Evolutionary conservation across 2,329 filamentous ascomycete genomes (phyloP), one percentile per base, ranked within the genome.

Genomic region (Monosporascus sp.): DNA sequence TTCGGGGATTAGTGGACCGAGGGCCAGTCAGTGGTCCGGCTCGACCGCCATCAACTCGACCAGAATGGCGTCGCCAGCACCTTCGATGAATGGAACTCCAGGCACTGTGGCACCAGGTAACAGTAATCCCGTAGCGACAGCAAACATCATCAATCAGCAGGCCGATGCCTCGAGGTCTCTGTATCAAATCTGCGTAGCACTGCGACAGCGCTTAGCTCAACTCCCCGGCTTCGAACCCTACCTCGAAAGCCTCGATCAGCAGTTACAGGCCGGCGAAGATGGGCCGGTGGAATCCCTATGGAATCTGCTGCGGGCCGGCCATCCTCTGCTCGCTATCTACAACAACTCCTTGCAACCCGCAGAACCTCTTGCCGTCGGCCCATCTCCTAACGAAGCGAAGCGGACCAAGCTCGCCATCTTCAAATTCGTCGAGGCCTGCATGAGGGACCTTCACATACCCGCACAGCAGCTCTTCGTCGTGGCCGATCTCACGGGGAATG

Each of bases 101-200:
- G 38, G 57, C n/a, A 45, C 56, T 17, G 48, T 62, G n/a, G 56
- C 72, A 50, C 58, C 64, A 9, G 74, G 78, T 47, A 82, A 77
- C 54, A 84, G 84, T 46, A 82, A 82, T 55, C 82, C 92, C 56
- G 75, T 90, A 64, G 88, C 91, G 55, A 90, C 88, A 54, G 82
- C 89, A 70, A 97, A 96, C 71, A 96, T 99, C 70, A 96, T 99
- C 78, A 99, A 99, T 74, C 89, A 93, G 72, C 89, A 90, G 69
- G 94, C 92, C 68, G 92, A 96, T 69, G 92, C 94, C 60, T 90
- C 89, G 52, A 82, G 87, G 54, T 97, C 92, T 11, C 83, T 99
- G 24, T 99, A 96, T 72, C 93, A 97, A 72, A 96, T 96, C 70
- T 97, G 94, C 70, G 81, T 96, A 60, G 85, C 86, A 51, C 78